These are phyloP conservation scores for Colletotrichum somersetense DNA, from an alignment of 2,329 filamentous ascomycete genomes.

Conservation along the genomic window DNA sequence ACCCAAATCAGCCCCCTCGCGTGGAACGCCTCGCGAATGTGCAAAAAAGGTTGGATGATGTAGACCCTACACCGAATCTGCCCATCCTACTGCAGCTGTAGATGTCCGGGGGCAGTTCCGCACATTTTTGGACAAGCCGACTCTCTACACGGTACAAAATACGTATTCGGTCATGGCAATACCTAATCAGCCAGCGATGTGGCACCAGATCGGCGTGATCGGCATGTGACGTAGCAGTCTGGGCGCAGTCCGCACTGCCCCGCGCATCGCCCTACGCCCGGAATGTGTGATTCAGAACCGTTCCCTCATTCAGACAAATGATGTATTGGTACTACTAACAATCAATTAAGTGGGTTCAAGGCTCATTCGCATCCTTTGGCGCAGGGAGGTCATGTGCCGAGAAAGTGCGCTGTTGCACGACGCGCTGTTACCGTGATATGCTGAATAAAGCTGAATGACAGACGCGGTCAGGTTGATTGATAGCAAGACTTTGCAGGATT, in stretches of 20 bases:
- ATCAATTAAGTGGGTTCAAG: not conserved
- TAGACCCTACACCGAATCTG: not conserved
- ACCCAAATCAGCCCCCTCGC: constrained; percentile 9
- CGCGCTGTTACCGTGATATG: too few relatives aligned
- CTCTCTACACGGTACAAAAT: too few relatives aligned
- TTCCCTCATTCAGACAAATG: not conserved
- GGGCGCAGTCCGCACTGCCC: constrained; percentile 9
- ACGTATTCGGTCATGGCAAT: too few relatives aligned
- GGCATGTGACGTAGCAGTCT: constrained; percentile 2
- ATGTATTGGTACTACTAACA: not conserved
- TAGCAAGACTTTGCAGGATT: not conserved
- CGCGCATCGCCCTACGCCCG: not conserved
- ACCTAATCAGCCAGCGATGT: too few relatives aligned
- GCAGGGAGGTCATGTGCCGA: not conserved
- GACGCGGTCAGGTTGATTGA: not conserved
- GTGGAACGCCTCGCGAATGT: not conserved
- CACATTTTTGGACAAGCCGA: too few relatives aligned
- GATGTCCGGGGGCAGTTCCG: not conserved
- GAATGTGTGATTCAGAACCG: not conserved
- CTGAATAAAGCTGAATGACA: not conserved
- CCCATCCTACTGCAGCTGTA: not conserved
- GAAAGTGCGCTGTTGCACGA: not conserved
- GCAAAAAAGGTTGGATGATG: not conserved
- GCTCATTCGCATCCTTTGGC: not conserved
- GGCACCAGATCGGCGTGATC: not conserved